Evolutionary conservation across 2,329 filamentous ascomycete species (phyloP).

Genomic region (Alternaria longipes): DNA sequence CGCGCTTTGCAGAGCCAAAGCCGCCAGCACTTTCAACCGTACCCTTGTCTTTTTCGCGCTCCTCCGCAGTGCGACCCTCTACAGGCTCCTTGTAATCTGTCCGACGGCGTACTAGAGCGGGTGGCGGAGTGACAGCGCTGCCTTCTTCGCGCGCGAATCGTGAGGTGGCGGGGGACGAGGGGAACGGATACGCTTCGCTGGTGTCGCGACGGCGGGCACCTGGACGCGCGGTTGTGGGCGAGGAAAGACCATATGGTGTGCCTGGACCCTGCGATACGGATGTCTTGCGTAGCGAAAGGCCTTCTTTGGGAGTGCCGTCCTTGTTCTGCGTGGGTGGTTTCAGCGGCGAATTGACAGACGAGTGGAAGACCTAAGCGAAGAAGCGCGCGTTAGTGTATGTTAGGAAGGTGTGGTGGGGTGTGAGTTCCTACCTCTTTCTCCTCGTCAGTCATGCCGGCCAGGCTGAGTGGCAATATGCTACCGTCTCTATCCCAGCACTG

Average conservation of each 20-base stretch:
- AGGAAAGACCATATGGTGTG: constrained; percentile 73
- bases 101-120: constrained; percentile 67
- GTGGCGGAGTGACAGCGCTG: constrained; percentile 67
- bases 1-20: constrained; percentile 66
- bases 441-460: constrained; percentile 75
- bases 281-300: constrained; percentile 76
- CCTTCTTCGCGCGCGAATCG: constrained; percentile 72
- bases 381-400: constrained; percentile 24
- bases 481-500: constrained; percentile 88
- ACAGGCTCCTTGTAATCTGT: constrained; percentile 67
- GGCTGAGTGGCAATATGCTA: constrained; percentile 72
- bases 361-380: constrained; percentile 73
- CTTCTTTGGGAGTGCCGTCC: constrained; percentile 64
- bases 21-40: constrained; percentile 55
- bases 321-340: constrained; percentile 83
- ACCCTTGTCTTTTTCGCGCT: constrained; percentile 60
- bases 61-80: constrained; percentile 56
- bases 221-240: constrained; percentile 77
- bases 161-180: constrained; percentile 67
- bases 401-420: constrained; percentile 3
- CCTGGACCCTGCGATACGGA: constrained; percentile 78
- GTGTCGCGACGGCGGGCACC: constrained; percentile 85
- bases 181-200: constrained; percentile 71
- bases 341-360: constrained; percentile 91
- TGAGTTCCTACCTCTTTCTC: constrained; percentile 67